Evolutionary conservation across 1,284 basidiomycete genomes (phyloP).

Genomic region (Pseudozyma sp.): DNA sequence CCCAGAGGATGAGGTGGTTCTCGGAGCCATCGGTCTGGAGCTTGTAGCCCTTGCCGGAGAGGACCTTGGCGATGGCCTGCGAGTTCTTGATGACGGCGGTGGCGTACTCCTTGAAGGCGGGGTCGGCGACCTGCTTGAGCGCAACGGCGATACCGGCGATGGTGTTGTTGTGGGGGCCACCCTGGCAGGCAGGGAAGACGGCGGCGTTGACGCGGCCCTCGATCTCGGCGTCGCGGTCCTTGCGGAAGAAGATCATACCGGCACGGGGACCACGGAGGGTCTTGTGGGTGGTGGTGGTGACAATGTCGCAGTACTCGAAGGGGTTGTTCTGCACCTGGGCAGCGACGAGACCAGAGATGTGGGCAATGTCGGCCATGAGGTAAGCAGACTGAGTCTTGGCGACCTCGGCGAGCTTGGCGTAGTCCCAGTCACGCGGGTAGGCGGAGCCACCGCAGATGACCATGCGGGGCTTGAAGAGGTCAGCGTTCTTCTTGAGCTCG

Average conservation of each 20-base stretch:
- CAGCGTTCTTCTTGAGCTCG: constrained; percentile 84
- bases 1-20: constrained; percentile 98
- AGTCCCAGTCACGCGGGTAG: constrained; percentile 93
- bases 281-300: constrained; percentile 80
- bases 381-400: constrained; percentile 90
- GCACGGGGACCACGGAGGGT: constrained; percentile 98
- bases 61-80: constrained; percentile 64
- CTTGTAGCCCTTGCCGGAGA: constrained; percentile 74
- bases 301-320: constrained; percentile 94
- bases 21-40: constrained; percentile 97
- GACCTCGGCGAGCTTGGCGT: constrained; percentile 79
- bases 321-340: constrained; percentile 91
- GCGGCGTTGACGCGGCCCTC: constrained; percentile 97
- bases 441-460: constrained; percentile 98
- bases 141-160: constrained; percentile 95
- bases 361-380: constrained; percentile 85
- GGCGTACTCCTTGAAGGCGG: constrained; percentile 91
- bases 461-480: constrained; percentile 94
- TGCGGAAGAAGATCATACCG: constrained; percentile 98
- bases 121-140: constrained; percentile 91
- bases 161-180: constrained; percentile 99
- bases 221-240: constrained; percentile 86
- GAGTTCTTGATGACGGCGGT: constrained; percentile 83
- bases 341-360: constrained; percentile 95
- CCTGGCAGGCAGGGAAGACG: constrained; percentile 99